Conservation (phyloP, 164 flowering plant species). For the Buxus sempervirens region DNA sequence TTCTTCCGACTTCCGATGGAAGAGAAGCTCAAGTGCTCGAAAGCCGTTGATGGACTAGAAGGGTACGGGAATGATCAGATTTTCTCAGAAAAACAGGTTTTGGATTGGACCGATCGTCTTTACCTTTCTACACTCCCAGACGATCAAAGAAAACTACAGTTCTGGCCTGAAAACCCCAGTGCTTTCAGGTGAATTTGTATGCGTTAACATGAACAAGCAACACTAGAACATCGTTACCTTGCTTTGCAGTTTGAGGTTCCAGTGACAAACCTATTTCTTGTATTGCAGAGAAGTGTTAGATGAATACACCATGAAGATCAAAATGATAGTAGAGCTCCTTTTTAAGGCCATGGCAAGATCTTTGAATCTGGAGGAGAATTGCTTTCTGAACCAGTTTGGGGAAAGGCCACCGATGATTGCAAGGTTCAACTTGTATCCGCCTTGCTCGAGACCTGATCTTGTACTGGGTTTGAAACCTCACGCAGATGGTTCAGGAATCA, state of each 20-base stretch:
- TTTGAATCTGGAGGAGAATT: slow-evolving; percentile 41
- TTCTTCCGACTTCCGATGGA: no score
- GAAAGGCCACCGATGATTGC: slow-evolving; percentile 17
- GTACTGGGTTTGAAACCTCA: slow-evolving; percentile 54
- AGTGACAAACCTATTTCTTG: neutral
- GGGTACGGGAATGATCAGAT: slow-evolving; percentile 42
- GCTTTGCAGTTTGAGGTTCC: no score
- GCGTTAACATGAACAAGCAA: no score
- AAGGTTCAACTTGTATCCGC: slow-evolving; percentile 49
- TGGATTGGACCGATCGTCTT: slow-evolving; percentile 34
- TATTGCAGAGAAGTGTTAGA: slow-evolving; percentile 28
- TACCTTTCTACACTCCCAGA: slow-evolving; percentile 28
- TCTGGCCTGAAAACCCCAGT: slow-evolving; percentile 34
- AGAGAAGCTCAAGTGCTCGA: slow-evolving; percentile 32
- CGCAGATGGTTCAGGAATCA: slow-evolving; percentile 46
- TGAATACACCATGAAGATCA: slow-evolving; percentile 28
- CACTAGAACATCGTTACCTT: neutral
- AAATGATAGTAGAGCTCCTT: slow-evolving; percentile 15
- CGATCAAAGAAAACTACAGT: slow-evolving; percentile 21
- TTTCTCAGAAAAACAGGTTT: slow-evolving; percentile 30
- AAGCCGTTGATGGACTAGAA: slow-evolving; percentile 23
- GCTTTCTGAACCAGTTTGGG: slow-evolving; percentile 32
- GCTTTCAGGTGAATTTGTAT: slow-evolving; percentile 36
- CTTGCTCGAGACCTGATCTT: slow-evolving; percentile 39
- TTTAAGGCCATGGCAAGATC: slow-evolving; percentile 34